Evolutionary conservation across 306 rosid genomes (phyloP).

Genomic region (Adenanthera pavonina): DNA sequence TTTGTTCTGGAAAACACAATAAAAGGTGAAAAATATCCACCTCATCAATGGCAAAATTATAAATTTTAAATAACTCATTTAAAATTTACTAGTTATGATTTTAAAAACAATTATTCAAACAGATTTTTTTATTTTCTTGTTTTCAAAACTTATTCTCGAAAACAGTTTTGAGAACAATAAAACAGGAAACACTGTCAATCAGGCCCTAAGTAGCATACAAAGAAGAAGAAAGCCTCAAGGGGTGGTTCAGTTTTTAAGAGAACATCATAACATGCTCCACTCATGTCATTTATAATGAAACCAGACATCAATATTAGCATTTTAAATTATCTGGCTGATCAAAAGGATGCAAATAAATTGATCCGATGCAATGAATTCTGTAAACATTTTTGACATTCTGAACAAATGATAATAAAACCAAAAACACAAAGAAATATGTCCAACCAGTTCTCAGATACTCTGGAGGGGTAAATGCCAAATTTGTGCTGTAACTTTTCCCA

Average conservation of each 20-base stretch:
- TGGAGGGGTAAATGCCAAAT: conserved; percentile 48
- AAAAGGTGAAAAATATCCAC: no score
- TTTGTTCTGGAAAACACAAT: no score
- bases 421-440: conserved; percentile 7
- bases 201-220: not conserved
- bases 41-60: no score
- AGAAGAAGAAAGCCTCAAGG: not conserved
- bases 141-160: no score
- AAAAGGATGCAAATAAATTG: not conserved
- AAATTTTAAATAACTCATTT: no score
- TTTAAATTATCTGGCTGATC: not conserved
- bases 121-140: no score
- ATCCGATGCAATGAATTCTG: not conserved
- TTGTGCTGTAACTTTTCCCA: conserved; percentile 66
- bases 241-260: not conserved
- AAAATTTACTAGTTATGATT: no score
- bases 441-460: conserved; percentile 56
- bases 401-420: conserved; percentile 2
- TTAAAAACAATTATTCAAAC: no score
- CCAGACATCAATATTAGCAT: not conserved
- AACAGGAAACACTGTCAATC: no score
- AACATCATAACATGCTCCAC: not conserved
- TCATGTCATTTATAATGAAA: not conserved
- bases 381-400: not conserved
- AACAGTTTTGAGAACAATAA: no score